Evolutionary conservation across 352 stramenopile species (phyloP).

Genomic region (Globisporangium cylindrosporum): DNA sequence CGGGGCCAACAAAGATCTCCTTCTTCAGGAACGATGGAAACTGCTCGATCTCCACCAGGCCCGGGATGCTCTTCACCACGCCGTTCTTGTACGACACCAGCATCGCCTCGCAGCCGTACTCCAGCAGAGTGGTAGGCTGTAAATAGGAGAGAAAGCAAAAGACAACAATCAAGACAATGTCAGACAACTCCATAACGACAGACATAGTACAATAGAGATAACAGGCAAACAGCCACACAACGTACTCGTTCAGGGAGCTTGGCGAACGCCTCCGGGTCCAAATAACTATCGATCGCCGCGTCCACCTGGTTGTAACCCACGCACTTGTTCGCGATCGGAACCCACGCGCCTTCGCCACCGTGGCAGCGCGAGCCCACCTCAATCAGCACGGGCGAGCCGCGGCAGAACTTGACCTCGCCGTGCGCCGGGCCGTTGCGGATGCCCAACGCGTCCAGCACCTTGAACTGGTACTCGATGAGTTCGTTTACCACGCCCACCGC

Average conservation of each 20-base stretch:
- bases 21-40: constrained; percentile 92
- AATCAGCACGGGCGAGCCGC: constrained; percentile 89
- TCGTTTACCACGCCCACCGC: constrained; percentile 66
- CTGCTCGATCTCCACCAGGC: constrained; percentile 88
- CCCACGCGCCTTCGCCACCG: constrained; percentile 93
- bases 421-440: constrained; percentile 76
- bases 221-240: constrained; percentile 16
- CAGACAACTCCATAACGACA: neutral
- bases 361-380: constrained; percentile 96
- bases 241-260: constrained; percentile 53
- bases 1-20: constrained; percentile 85
- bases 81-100: constrained; percentile 92
- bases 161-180: neutral
- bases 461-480: constrained; percentile 84
- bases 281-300: constrained; percentile 82
- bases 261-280: constrained; percentile 54
- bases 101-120: constrained; percentile 92
- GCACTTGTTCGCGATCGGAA: constrained; percentile 88
- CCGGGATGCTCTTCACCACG: constrained; percentile 88
- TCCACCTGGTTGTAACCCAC: constrained; percentile 95
- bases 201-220: neutral
- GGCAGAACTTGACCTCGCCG: constrained; percentile 85
- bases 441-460: constrained; percentile 65
- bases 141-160: neutral
- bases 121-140: constrained; percentile 61